Conservation (phyloP, 2,329 filamentous ascomycete genomes). For the Atkinsonella texensis region DNA sequence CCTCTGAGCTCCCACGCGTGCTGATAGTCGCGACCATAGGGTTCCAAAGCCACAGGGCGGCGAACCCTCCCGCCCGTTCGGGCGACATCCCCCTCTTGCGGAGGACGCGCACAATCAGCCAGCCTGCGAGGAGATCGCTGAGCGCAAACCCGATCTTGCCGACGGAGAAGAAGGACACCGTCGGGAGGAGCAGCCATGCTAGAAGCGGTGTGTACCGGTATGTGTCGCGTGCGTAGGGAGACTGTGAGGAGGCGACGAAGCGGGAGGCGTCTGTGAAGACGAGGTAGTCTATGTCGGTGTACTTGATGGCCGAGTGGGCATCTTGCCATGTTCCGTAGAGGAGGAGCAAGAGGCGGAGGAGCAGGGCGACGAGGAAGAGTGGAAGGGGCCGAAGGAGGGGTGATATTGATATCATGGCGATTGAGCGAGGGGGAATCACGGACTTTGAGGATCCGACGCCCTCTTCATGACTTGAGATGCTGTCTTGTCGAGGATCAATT, state of each 20-base stretch:
- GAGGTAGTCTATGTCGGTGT: conserved; percentile 97
- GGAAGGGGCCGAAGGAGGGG: conserved; percentile 24
- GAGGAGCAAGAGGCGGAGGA: conserved; percentile 62
- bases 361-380: conserved; percentile 44
- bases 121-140: conserved; percentile 76
- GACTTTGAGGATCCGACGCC: not conserved
- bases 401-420: conserved; percentile 5
- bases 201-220: conserved; percentile 95
- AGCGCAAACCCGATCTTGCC: conserved; percentile 80
- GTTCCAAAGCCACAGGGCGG: conserved; percentile 86
- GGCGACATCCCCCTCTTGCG: conserved; percentile 32
- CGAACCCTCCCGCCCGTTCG: conserved; percentile 56
- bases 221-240: conserved; percentile 81
- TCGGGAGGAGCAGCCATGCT: conserved; percentile 82
- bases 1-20: conserved; percentile 88
- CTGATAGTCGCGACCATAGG: conserved; percentile 98
- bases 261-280: conserved; percentile 94
- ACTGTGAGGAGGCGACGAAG: conserved; percentile 52
- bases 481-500: not conserved
- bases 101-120: conserved; percentile 45
- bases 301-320: conserved; percentile 82
- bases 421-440: conserved; percentile 2
- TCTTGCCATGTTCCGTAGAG: conserved; percentile 91
- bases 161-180: conserved; percentile 66
- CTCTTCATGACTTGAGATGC: not conserved